These are phyloP conservation scores for Carnegiea gigantea DNA, from an alignment of 179 eudicot genomes.

Conservation along the genomic window DNA sequence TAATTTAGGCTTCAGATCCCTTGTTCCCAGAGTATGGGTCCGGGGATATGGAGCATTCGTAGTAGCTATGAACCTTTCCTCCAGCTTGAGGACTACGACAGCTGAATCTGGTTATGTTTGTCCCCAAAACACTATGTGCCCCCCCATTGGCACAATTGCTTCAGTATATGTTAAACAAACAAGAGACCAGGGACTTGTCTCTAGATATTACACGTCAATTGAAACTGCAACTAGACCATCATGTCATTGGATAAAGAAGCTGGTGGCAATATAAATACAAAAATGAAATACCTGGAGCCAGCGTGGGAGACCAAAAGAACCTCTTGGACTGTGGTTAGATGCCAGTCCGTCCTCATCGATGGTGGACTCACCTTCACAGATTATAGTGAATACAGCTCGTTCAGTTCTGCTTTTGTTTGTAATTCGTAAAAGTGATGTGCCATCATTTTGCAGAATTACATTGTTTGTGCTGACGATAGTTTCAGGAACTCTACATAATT, in stretches of 20 bases:
- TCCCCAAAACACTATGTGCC: too few species aligned
- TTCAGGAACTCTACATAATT: constrained; percentile 69
- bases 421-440: constrained; percentile 71
- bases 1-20: too few species aligned
- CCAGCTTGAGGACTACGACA: not conserved
- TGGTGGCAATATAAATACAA: not conserved
- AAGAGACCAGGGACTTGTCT: not conserved
- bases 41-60: too few species aligned
- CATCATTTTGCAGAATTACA: constrained; percentile 85
- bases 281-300: constrained; percentile 85
- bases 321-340: constrained; percentile 69
- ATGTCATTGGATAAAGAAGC: not conserved
- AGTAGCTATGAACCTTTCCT: not conserved
- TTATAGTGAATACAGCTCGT: constrained; percentile 59
- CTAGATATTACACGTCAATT: not conserved
- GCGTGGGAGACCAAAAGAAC: constrained; percentile 89
- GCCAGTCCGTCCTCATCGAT: constrained; percentile 65
- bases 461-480: constrained; percentile 86
- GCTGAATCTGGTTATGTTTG: not conserved
- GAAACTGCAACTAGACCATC: not conserved
- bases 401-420: constrained; percentile 67
- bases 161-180: not conserved
- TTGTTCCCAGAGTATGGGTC: too few species aligned
- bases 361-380: constrained; percentile 77
- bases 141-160: not conserved